Conservation (phyloP, 768 basidiomycete genomes). For the Lactarius sp. region DNA sequence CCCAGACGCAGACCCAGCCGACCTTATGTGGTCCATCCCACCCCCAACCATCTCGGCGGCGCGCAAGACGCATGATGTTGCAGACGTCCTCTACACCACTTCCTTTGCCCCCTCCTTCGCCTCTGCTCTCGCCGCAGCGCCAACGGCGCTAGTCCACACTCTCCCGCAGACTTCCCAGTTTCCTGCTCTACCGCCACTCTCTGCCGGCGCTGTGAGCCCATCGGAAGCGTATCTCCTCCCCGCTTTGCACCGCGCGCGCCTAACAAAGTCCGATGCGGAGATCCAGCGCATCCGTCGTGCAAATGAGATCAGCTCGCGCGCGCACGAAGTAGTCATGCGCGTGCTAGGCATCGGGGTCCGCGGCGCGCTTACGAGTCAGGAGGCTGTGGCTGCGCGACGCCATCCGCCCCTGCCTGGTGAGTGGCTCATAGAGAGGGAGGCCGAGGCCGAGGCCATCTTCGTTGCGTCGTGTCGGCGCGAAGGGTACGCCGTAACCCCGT, state of each 20-base stretch:
- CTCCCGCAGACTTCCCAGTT: slow-evolving; percentile 53
- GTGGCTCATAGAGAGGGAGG: slow-evolving; percentile 90
- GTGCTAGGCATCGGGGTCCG: slow-evolving; percentile 74
- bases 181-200: slow-evolving; percentile 42
- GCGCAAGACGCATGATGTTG: slow-evolving; percentile 51
- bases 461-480: slow-evolving; percentile 84
- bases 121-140: slow-evolving; percentile 43
- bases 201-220: slow-evolving; percentile 33
- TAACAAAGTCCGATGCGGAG: slow-evolving; percentile 74
- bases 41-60: slow-evolving; percentile 65
- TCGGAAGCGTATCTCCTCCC: slow-evolving; percentile 63
- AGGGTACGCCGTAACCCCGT: slow-evolving; percentile 51
- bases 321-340: slow-evolving; percentile 90
- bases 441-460: slow-evolving; percentile 91
- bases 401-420: slow-evolving; percentile 63
- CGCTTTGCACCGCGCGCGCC: slow-evolving; percentile 75
- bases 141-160: slow-evolving; percentile 59
- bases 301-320: slow-evolving; percentile 80
- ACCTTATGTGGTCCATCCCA: slow-evolving; percentile 86
- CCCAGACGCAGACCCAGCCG: slow-evolving; percentile 66
- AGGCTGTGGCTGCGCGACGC: slow-evolving; percentile 37
- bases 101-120: slow-evolving; percentile 45
- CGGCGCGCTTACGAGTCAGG: slow-evolving; percentile 18
- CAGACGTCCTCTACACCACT: slow-evolving; percentile 49
- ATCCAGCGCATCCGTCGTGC: slow-evolving; percentile 72